phyloP scores from a whole-genome alignment of 2,329 filamentous ascomycete species.

The Fragosphaeria purpurea region DNA sequence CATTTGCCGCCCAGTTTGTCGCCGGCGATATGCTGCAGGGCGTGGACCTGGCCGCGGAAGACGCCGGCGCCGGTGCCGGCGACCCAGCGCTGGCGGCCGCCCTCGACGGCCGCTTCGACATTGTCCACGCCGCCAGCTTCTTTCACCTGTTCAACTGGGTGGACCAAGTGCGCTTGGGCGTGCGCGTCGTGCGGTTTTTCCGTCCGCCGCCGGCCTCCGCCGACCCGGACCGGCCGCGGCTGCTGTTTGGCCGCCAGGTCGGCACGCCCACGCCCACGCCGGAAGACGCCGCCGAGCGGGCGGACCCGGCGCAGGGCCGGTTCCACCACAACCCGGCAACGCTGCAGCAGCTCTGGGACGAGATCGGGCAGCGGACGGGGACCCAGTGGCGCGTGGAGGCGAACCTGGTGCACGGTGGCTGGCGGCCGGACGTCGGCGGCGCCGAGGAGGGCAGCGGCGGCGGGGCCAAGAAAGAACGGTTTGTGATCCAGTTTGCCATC shows the following conservation, averaged over 20 bases:
- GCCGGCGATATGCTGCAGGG: conserved; percentile 17
- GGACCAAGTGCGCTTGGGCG: conserved; percentile 18
- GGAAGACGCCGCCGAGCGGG: conserved; percentile 4
- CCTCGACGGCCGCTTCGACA: conserved; percentile 18
- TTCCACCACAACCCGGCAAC: conserved; percentile 31
- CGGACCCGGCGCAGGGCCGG: conserved; percentile 14
- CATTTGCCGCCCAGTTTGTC: conserved; percentile 13
- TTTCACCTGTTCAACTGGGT: conserved; percentile 23
- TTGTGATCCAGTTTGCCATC: conserved; percentile 1
- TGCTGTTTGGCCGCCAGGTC: conserved; percentile 20
- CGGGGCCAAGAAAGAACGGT: background rate
- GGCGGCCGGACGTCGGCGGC: background rate
- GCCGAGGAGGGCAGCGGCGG: background rate
- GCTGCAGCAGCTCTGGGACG: conserved; percentile 31
- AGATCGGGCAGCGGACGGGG: conserved; percentile 23
- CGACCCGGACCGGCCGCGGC: conserved; percentile 5
- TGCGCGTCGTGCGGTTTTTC: conserved; percentile 18
- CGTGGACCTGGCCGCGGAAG: conserved; percentile 9
- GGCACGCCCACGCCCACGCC: conserved; percentile 15
- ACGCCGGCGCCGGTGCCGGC: conserved; percentile 16
- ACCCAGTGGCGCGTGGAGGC: conserved; percentile 12
- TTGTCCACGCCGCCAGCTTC: conserved; percentile 21
- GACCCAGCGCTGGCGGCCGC: conserved; percentile 7
- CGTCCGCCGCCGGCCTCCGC: conserved; percentile 8
- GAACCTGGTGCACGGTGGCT: background rate